These are phyloP conservation scores for Cyclostephanos tholiformis DNA, from an alignment of 108 stramenopile species.

Conservation along the genomic window DNA sequence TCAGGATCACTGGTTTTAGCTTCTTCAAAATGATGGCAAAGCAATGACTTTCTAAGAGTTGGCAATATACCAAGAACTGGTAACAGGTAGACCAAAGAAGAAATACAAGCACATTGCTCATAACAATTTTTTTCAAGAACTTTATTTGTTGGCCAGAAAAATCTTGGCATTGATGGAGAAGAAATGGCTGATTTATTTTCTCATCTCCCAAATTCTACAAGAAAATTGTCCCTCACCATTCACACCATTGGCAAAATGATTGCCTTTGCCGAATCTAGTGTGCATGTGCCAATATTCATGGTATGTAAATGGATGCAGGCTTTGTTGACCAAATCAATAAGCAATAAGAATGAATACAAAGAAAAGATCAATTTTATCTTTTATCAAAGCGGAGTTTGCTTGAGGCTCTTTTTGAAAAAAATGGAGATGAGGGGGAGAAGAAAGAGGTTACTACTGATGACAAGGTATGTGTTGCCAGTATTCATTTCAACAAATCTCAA, in stretches of 20 bases:
- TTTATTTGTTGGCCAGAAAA: background rate
- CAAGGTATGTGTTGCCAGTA: background rate
- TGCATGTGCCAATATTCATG: background rate
- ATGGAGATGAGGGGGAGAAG: background rate
- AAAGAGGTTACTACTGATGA: conserved; percentile 3
- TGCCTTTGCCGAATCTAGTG: background rate
- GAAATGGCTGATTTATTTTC: background rate
- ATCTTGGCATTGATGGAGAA: background rate
- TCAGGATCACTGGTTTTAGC: background rate
- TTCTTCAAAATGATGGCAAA: background rate
- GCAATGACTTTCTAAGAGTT: background rate
- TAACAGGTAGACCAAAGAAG: background rate
- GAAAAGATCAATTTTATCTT: background rate
- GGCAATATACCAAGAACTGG: background rate
- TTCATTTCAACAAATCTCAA: background rate
- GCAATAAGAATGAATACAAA: background rate
- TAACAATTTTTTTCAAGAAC: background rate
- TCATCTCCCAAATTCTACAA: background rate
- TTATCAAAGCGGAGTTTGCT: background rate
- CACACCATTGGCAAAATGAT: background rate
- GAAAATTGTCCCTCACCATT: background rate
- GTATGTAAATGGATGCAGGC: background rate
- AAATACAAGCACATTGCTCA: background rate
- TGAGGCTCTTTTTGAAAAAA: background rate
- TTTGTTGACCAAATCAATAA: background rate